Evolutionary conservation across 495 filamentous ascomycete species (phyloP).

Genomic region (Penicillium atrosanguineum): DNA sequence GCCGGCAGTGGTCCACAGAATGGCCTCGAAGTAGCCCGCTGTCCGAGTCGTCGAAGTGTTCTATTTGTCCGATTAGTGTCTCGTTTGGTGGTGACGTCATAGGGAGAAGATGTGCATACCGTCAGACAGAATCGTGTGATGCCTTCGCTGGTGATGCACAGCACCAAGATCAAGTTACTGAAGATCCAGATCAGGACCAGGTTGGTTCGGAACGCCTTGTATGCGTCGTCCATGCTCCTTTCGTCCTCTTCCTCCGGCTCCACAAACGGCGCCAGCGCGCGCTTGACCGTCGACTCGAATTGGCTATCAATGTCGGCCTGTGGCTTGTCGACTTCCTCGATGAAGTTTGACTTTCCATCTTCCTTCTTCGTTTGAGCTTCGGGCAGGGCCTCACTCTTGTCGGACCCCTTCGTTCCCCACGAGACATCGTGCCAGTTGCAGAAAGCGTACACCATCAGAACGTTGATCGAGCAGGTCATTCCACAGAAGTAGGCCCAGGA

Average conservation of each 20-base stretch:
- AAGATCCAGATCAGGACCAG: constrained; percentile 91
- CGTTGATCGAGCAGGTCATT: constrained; percentile 97
- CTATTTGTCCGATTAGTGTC: constrained; percentile 14
- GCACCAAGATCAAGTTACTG: constrained; percentile 77
- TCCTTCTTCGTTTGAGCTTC: constrained; percentile 80
- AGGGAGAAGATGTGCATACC: constrained; percentile 48
- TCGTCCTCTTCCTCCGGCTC: constrained; percentile 69
- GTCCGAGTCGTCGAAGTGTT: constrained; percentile 64
- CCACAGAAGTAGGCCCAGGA: constrained; percentile 89
- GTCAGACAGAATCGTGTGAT: constrained; percentile 75
- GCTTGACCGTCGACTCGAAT: constrained; percentile 93
- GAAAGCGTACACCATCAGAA: constrained; percentile 96
- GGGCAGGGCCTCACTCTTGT: constrained; percentile 90
- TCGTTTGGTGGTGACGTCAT: not conserved
- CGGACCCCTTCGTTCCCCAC: constrained; percentile 98
- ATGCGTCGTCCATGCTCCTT: constrained; percentile 89
- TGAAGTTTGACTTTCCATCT: constrained; percentile 77
- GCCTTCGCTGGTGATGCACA: constrained; percentile 81
- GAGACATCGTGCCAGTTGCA: constrained; percentile 99
- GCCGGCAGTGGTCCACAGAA: constrained; percentile 82
- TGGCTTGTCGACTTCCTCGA: constrained; percentile 92
- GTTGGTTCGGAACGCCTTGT: constrained; percentile 95
- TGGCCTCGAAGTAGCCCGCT: constrained; percentile 80
- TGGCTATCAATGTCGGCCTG: constrained; percentile 97
- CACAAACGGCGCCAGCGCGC: constrained; percentile 74